Percentiles rank a stretch among this genome's conserved stretches.
Conservation (phyloP, 768 basidiomycete genomes). For the Leucocoprinus birnbaumii region DNA sequence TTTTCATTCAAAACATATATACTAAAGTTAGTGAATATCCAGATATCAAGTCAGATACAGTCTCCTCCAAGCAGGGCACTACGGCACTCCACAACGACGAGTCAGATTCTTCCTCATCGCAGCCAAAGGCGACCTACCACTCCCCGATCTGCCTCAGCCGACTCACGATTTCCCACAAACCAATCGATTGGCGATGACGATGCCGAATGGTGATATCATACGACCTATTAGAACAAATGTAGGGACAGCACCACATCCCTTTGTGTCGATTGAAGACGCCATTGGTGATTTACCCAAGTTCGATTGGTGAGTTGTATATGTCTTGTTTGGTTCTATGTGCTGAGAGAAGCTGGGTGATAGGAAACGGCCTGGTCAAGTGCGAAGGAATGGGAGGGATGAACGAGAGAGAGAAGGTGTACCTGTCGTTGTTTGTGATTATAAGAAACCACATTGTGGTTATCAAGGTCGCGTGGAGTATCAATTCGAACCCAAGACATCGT, state of each 20-base stretch:
- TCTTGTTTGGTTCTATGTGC: neutral
- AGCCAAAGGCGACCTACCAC: slow-evolving; percentile 30
- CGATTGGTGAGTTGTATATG: slow-evolving; percentile 56
- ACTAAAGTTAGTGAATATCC: neutral
- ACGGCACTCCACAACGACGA: slow-evolving; percentile 55
- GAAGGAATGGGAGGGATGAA: slow-evolving; percentile 15
- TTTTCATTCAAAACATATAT: neutral
- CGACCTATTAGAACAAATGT: slow-evolving; percentile 39
- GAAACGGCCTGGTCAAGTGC: slow-evolving; percentile 30
- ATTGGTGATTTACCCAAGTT: slow-evolving; percentile 71
- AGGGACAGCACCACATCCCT: slow-evolving; percentile 55
- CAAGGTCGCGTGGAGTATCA: slow-evolving; percentile 29
- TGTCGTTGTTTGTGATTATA: slow-evolving; percentile 31
- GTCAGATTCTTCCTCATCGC: slow-evolving; percentile 54
- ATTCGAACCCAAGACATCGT: slow-evolving; percentile 34
- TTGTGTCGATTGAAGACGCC: slow-evolving; percentile 67
- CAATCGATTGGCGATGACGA: slow-evolving; percentile 48
- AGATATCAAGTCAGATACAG: slow-evolving; percentile 55
- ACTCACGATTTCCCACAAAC: slow-evolving; percentile 47
- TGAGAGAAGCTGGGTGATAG: slow-evolving; percentile 17
- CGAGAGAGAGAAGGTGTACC: slow-evolving; percentile 23
- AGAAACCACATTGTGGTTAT: slow-evolving; percentile 33
- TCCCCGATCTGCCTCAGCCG: slow-evolving; percentile 53
- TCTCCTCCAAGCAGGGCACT: slow-evolving; percentile 51
- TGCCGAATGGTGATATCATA: slow-evolving; percentile 38